phyloP scores from a whole-genome alignment of 228 moss, liverwort and hornwort species.

The Sphagnum magellanicum region DNA sequence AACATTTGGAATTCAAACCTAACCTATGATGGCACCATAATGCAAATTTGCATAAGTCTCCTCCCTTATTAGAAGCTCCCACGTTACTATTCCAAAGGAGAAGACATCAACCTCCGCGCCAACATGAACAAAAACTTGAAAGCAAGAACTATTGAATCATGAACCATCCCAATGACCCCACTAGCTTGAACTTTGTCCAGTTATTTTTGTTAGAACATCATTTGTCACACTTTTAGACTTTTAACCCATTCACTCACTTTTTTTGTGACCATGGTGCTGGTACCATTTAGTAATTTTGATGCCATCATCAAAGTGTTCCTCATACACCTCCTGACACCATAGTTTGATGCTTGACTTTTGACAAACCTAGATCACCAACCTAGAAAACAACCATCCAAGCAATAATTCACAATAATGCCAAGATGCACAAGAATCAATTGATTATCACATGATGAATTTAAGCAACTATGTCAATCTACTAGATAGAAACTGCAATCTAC shows the following conservation, averaged over 20 bases:
- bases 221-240: no score
- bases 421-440: no score
- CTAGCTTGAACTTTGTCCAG: no score
- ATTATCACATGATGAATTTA: no score
- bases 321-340: slow-evolving; percentile 99
- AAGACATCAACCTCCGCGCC: slow-evolving; percentile 75
- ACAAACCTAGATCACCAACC: slow-evolving; percentile 93
- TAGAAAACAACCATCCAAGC: slow-evolving; percentile 6
- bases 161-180: no score
- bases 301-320: slow-evolving; percentile 99
- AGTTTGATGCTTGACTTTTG: slow-evolving; percentile 98
- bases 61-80: slow-evolving; percentile 95
- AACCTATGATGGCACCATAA: slow-evolving; percentile 96
- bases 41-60: slow-evolving; percentile 98
- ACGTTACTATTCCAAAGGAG: slow-evolving; percentile 97
- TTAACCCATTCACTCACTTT: slow-evolving; percentile 38
- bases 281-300: slow-evolving; percentile 85
- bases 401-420: no score
- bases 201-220: no score
- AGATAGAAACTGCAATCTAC: no score
- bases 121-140: background rate
- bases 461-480: no score
- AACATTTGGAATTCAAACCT: no score
- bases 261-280: slow-evolving; percentile 86
- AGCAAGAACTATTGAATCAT: background rate